Percentiles rank a stretch among this genome's conserved stretches.
These are phyloP conservation scores for Monilinia laxa DNA, from an alignment of 2,329 filamentous ascomycete species.

Conservation along the genomic window DNA sequence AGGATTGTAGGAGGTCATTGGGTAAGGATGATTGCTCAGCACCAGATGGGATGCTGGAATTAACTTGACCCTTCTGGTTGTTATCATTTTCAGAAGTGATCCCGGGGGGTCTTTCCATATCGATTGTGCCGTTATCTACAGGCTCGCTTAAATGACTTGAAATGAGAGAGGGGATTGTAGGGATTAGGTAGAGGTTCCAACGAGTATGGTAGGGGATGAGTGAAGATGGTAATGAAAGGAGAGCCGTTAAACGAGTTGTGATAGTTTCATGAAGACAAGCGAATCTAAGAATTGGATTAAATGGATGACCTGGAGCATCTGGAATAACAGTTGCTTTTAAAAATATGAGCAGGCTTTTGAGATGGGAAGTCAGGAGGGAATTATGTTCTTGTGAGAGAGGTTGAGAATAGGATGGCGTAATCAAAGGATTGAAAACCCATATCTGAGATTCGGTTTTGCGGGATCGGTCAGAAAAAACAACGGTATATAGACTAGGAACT, in stretches of 20 bases:
- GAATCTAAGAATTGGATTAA: conserved; percentile 33
- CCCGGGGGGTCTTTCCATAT: no score
- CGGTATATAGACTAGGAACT: conserved; percentile 30
- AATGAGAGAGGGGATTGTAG: neutral
- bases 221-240: conserved; percentile 27
- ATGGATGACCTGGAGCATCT: conserved; percentile 39
- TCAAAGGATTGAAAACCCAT: conserved; percentile 38
- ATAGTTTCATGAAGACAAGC: conserved; percentile 32
- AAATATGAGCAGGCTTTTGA: conserved; percentile 28
- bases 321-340: conserved; percentile 31
- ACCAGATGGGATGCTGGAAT: no score
- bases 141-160: neutral
- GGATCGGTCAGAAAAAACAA: conserved; percentile 39
- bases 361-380: conserved; percentile 25
- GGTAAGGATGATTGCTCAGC: neutral
- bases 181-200: conserved; percentile 10
- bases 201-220: conserved; percentile 14
- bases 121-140: no score
- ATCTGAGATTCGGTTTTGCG: conserved; percentile 38
- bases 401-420: conserved; percentile 13
- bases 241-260: conserved; percentile 21
- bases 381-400: conserved; percentile 25
- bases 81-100: no score
- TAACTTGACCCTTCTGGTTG: no score
- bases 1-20: conserved; percentile 31